Base-by-base conservation (phyloP, 495 filamentous ascomycete species). In the Penicillium lagena region DNA sequence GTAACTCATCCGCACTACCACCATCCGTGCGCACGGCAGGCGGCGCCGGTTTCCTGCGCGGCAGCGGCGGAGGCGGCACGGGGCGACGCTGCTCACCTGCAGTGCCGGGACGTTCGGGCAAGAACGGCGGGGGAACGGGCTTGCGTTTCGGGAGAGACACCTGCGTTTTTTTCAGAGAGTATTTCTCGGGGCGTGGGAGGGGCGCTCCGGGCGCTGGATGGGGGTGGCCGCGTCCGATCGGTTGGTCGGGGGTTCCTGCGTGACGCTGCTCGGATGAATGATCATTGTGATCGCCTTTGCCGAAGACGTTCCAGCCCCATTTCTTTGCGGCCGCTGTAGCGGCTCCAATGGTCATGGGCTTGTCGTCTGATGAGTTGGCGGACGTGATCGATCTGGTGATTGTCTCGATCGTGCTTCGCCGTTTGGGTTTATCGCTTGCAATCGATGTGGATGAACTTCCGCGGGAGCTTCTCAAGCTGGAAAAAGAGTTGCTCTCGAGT, bases 301-400 rank as follows among this genome's bases (percentile, higher is more conserved):
- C 79, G 40, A 90, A 74, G 5, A 87, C 80, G 52, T 78, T 83
- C 70, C 80, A 77, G 12, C 86, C 79, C 90, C 90, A 96, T 62
- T 86, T 89, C 60, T 85, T 90, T 2, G 89, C 87, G 10, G 79
- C 82, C 6, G 85, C 82, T 12, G 88, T 86, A 4, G 82, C 87
- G 36, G 82, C 82, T 1, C 82, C 78, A 31, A 94, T 72, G 5
- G 84, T 79, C 32, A 59, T 59, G 35, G 54, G 46, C 55, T 57
- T 69, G 40, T 64, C 68, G 17, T 65, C 54, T 7, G 58, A 59
- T 10, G 49, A 39, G 27, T 44, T 48, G 12, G 43, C 39, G 10
- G 65, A 49, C 5, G 53, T 55, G 12, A 70, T 52, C 5, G 71
- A 66, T 14, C 56, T 57, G 37, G 62, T 59, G 7, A 73, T 56